Base-by-base conservation (phyloP, 495 filamentous ascomycete genomes). In the Daldinia childiae region DNA sequence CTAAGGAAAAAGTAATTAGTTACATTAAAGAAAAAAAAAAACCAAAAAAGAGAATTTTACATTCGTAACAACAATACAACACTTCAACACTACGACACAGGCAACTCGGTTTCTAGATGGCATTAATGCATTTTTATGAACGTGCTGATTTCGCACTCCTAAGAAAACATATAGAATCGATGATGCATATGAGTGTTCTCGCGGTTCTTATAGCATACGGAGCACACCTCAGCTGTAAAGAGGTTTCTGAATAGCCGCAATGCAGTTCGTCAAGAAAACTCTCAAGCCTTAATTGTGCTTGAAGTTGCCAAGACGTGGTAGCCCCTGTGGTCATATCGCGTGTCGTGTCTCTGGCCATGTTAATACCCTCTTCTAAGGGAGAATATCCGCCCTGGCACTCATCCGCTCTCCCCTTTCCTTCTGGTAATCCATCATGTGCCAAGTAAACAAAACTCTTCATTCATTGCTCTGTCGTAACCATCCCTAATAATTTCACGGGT, bases 371-470 rank as follows among this genome's bases (percentile, higher is more conserved):
- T 24, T 56, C 62, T 9, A 54, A 36, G 50, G 45, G 45, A 58
- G 62, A 62, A 66, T 38, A 68, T 64, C 38, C 62, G 29, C 60
- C 59, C 56, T 21, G 24, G 43, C 30, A 66, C 21, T 61, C 59
- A 29, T 36, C 59, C 58, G 2, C 30, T 24, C 32, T 14, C 54
- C 58, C 15, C 57, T 52, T 74, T 34, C 62, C 57, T 32, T 43
- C 48, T 32, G 14, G 38, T 60, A 60, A 61, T 58, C 54, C 59
- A 67, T 41, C 65, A 41, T 58, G 67, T 71, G 51, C 67, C 67
- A 64, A 71, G 65, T 62, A 71, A 74, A 71, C 71, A 61, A 74
- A 69, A 66, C 67, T 62, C 67, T 71, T 70, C 66, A 17, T 71
- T 70, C 66, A 17, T 74, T 64, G 52, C 63, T 66, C 50, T 68